Evolutionary conservation across 2,329 filamentous ascomycete species (phyloP), one percentile per base, ranked within the genome.

Genomic region (Colletotrichum shisoi): DNA sequence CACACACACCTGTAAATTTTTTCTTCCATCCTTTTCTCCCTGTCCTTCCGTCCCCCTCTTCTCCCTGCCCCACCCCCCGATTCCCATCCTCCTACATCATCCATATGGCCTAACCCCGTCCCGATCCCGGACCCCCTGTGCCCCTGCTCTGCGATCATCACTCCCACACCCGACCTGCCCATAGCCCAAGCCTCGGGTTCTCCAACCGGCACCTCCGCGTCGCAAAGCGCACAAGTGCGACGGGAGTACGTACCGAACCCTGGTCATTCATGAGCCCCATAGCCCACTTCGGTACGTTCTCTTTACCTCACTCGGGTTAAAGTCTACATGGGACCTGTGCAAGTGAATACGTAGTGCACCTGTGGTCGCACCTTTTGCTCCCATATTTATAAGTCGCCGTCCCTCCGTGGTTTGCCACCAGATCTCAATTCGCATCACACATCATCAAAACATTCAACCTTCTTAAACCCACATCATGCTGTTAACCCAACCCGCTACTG

Each of bases 371-470:
- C 46, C 46, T 51, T 62, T 56, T 37, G 49, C 51, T 62, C 44
- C 63, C 49, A 49, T 52, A 48, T 54, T 62, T 69, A 69, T 67
- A 66, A 67, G 51, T 56, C 46, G 45, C 42, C 57, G 27, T 46
- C 67, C 67, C 57, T 62, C 62, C 62, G 13, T 21, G 15, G 53
- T 66, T 69, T 65, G 67, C 67, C 67, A 69, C 67, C 51, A 19
- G 15, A 9, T 37, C 8, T 15, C 1, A 34, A 48, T 19, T 48
- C 17, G 9, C 46, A 48, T 24, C 21, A 42, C 21, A 58, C 63
- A 62, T 42, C 44, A 57, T 45, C 42, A 48, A 58, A 58, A 60
- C 9, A 51, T 49, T 17, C 19, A 45, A 49, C 40, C 49, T 62
- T 49, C 21, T 42, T 34, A 40, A 53, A 8, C 27, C 46, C 63